Evolutionary conservation across 2,329 filamentous ascomycete genomes (phyloP), one percentile per base, ranked within the genome.

Genomic region (Cryphonectria carpinicola): DNA sequence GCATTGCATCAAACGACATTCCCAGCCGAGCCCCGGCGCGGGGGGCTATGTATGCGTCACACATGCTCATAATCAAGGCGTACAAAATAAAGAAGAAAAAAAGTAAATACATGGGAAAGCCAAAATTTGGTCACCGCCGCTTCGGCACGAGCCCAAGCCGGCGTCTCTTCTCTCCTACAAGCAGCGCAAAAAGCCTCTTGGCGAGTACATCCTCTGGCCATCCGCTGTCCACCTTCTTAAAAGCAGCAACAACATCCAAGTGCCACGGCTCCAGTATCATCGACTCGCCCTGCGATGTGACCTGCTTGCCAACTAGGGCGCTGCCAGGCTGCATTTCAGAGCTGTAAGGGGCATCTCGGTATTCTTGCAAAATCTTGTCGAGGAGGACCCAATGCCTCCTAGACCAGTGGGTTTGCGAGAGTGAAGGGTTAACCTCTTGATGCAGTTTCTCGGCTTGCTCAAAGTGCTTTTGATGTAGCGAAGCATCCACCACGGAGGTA

Each of bases 231-330:
- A 84, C 80, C 17, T 76, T 76, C 70, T 78, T 79, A 74, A 89
- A 89, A 3, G 84, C 87, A 70, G 88, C 84, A 35, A 89, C 82
- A 68, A 88, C 82, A 71, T 89, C 87, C 25, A 89, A 77, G 71
- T 90, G 88, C 87, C 87, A 89, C 70, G 80, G 76, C 77, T 88
- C 83, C 25, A 90, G 79, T 32, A 80, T 72, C 79, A 89, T 80
- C 5, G 78, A 77, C 76, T 83, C 80, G 62, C 82, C 84, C 49
- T 84, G 82, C 39, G 84, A 82, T 35, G 77, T 76, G 69, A 89
- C 83, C 37, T 80, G 81, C 75, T 84, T 86, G 70, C 86, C 86
- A 2, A 88, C 79, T 43, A 86, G 81, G 58, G 77, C 76, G 1
- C 73, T 69, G 49, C 72, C 69, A 65, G 76, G 74, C n/a, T 69